Conservation (phyloP, 306 rosid species). For the Delonix regia region DNA sequence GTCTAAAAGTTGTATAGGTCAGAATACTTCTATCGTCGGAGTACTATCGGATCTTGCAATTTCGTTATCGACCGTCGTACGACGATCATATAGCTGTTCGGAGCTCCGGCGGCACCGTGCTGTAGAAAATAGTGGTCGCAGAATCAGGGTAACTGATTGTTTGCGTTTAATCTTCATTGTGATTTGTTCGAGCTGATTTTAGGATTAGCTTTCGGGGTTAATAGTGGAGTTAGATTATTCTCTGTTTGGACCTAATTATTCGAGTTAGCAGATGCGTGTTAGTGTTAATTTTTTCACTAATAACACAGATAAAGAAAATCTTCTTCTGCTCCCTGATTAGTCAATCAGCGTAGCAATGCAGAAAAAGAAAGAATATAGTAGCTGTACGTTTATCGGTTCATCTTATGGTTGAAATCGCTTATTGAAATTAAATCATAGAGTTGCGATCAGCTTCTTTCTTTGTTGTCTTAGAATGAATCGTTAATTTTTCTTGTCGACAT, state of each 20-base stretch:
- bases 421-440: background rate
- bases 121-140: conserved; percentile 36
- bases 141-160: conserved; percentile 44
- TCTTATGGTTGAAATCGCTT: background rate
- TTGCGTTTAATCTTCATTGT: conserved; percentile 25
- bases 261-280: background rate
- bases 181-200: background rate
- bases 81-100: conserved; percentile 36
- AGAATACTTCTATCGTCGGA: conserved; percentile 1
- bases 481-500: background rate
- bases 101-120: conserved; percentile 52
- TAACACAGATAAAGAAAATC: background rate
- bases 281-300: background rate
- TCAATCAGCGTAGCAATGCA: background rate
- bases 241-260: background rate
- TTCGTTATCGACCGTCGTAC: background rate
- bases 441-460: background rate
- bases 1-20: background rate
- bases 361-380: background rate
- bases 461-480: background rate
- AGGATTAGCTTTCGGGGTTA: background rate
- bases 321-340: background rate
- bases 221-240: background rate
- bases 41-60: conserved; percentile 31
- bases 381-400: background rate